Base-by-base conservation (phyloP, 2,329 filamentous ascomycete genomes). In the Cladosporium velox region DNA sequence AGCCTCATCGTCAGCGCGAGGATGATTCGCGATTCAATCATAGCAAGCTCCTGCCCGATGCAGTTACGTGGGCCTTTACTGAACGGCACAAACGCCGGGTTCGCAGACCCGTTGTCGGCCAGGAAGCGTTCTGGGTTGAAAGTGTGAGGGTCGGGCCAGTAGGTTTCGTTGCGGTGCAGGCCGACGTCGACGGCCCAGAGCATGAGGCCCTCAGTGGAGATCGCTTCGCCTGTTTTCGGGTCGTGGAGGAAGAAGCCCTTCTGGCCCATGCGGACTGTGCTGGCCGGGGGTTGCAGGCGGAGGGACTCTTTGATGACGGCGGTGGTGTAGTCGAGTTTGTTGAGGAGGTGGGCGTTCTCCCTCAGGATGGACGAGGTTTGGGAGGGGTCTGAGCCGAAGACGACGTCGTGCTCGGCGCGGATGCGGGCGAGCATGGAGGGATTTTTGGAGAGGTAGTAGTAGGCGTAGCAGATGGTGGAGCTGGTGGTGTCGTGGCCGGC, bases 31-130 rank as follows among this genome's bases (percentile, higher is more conserved):
- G 84, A 71, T 74, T 88, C 85, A 18, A 85, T 76, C 74, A 83
- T 80, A 0, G 82, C 85, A 54, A 87, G 77, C 68, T 84, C 82
- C 72, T 87, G 84, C 1, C 85, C 86, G n/a, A 87, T 81, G 70
- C 86, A 89, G 61, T 83, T 84, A 14, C 86, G 74, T 2, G 81
- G 79, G 0, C 86, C 86, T 65, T 81, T 78, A 69, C 85, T 84
- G 72, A 88, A 88, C 0, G 83, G 79, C 10, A 85, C 80, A 79
- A 80, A 88, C 0, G 84, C 84, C 64, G 81, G 80, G 59, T 82
- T 80, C 57, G 73, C 67, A 24, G 77, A 72, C 70, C 79, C 72
- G 21, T 68, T 28, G 65, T 65, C 70, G 10, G 80, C 71, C 18
- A 81, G 72, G 71, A 79, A 86, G 7, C 84, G 80, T 54, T 85